Evolutionary conservation across 768 basidiomycete genomes (phyloP), one percentile per base, ranked within the genome.

Genomic region (Kwoniella sp.): DNA sequence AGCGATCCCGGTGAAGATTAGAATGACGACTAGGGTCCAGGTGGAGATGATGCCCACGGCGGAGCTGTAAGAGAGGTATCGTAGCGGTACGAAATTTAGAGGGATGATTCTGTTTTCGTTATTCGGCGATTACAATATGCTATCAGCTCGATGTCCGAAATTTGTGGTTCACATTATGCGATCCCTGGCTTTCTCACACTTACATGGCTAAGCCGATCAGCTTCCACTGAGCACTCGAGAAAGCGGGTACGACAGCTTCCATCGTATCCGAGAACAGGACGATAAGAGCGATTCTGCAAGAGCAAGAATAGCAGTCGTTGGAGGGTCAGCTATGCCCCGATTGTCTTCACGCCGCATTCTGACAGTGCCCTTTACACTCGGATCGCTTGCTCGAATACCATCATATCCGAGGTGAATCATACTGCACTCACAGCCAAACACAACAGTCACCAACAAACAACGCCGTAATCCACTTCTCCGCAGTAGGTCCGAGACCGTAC

Each of bases 11-110:
- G 76, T 70, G 64, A 75, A 72, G 8, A 80, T 61, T 13, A 80
- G 63, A 55, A 80, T 79, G 17, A 57, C 71, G 28, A 80, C 73
- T 13, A 80, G 58, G 4, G 68, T 58, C 66, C 71, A 67, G 25
- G 74, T 77, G 0, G 73, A 61, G 23, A 67, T 67, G 30, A 80
- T 70, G 11, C 76, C 76, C 5, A 80, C 45, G 22, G 68, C 67
- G 9, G 75, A 77, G 9, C 76, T 73, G 67, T 73, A 79, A 1
- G 76, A 74, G n/a, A 80, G 65, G 47, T 72, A 73, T 34, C 75
- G 68, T 11, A 80, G 61, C 8, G 79, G 79, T 9, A 80, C 51
- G 67, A 79, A 80, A 20, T 68, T 68, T 23, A 73, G 72, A 1
- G 77, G 77, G 15, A 79, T 73, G 63, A 76, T 70, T 15, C 73